Evolutionary conservation across 2,329 filamentous ascomycete genomes (phyloP), one percentile per base, ranked within the genome.

Genomic region (Westerdykella ornata): DNA sequence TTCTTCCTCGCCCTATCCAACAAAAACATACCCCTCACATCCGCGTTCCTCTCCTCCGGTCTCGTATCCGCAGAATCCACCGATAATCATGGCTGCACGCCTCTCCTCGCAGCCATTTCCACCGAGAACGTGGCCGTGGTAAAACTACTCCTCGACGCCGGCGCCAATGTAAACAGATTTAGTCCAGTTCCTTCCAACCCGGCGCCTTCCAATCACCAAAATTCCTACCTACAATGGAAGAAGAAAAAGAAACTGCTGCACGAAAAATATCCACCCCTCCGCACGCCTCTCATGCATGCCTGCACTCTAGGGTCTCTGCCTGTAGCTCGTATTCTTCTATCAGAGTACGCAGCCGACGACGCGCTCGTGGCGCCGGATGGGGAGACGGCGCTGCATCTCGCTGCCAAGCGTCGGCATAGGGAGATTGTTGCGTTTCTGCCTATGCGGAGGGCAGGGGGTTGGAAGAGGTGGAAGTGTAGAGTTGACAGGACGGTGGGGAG

Each of bases 231-330:
- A 4, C 11, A 15, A n/a, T 14, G 20, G n/a, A 22, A 35, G 5
- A 28, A 26, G 19, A 16, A 39, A 4, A 31, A 22, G 3, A 14
- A 5, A 5, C n/a, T n/a, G n/a, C n/a, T n/a, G n/a, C n/a, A n/a
- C n/a, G 34, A 37, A 11, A 43, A 35, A 3, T 47, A 46, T 28
- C 22, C 22, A 9, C 22, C 22, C 2, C 22, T 26, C 4, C 64
- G 72, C n/a, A 74, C 71, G 0, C 63, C 72, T 2, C 54, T 75
- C 6, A 68, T 71, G 62, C 51, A 67, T 0, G 72, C 72, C 2
- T 70, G 72, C 1, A 54, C 59, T 17, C 42, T 45, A 1, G 72
- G 72, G 1, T 60, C 67, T 8, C 46, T 72, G 3, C 58, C 67
- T 3, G 44, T 74, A 3, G 71, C 70, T 22, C 65, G 58, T 45